phyloP scores from a whole-genome alignment of 169 alveolate species.

The Ichthyophthirius multifiliis region DNA sequence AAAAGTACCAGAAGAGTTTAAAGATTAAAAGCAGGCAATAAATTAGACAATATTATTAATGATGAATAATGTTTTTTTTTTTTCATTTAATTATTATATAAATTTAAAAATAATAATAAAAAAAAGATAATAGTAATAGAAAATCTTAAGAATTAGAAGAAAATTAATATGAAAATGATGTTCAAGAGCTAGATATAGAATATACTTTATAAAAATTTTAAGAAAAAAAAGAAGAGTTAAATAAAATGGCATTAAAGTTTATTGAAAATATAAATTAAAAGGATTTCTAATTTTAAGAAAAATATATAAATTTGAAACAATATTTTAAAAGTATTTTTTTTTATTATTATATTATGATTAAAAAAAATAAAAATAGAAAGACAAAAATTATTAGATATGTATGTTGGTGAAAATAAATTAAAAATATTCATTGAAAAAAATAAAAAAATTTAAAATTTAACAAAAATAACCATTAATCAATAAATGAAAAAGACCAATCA shows the following conservation, averaged over 20 bases:
- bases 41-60: neutral
- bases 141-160: neutral
- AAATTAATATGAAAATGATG: neutral
- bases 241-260: neutral
- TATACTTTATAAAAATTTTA: neutral
- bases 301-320: neutral
- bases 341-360: neutral
- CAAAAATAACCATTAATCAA: neutral
- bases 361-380: neutral
- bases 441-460: neutral
- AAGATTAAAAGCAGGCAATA: constrained; percentile 5
- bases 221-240: neutral
- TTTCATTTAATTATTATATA: neutral
- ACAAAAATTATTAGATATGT: neutral
- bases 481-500: neutral
- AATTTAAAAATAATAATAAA: neutral
- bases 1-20: neutral
- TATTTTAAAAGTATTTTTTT: neutral
- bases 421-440: neutral
- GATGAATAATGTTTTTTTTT: neutral
- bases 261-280: neutral
- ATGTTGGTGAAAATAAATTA: neutral
- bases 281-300: neutral
- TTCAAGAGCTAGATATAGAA: neutral
- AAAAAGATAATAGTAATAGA: neutral